Evolutionary conservation across 2,329 filamentous ascomycete species (phyloP), one percentile per base, ranked within the genome.

Genomic region (Whalleya microplaca): DNA sequence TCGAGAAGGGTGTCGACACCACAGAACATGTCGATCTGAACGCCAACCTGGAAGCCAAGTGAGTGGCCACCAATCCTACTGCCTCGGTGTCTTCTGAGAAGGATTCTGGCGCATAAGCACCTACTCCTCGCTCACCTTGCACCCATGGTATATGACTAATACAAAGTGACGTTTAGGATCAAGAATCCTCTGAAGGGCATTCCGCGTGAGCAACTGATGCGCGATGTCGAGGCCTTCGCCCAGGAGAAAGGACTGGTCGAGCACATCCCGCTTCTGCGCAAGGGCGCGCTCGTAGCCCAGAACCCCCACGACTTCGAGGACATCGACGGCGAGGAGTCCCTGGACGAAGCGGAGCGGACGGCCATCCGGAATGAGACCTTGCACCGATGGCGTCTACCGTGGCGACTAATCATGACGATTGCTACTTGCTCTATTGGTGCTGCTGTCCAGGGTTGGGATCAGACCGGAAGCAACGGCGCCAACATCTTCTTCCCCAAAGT

Each of bases 251-350:
- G 79, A 21, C 77, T 92, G 21, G 72, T 75, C 2, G 82, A 88
- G 51, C 80, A 88, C 62, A 73, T 84, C 2, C 73, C 76, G 2
- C 68, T 88, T 16, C 78, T 92, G 49, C 78, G 82, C 49, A 88
- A 87, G 65, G 90, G 89, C 32, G 91, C 90, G 2, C 78, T 94
- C 10, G 82, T 92, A 18, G 90, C 90, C 2, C 88, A 91, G 70
- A 84, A 88, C 63, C 89, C 89, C 0, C 75, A 76, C 8, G 78
- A 79, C 27, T 90, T 77, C 69, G 87, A 90, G 55, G 76, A 80
- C 32, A 79, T 92, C 41, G 73, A 71, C 3, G 81, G 82, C 61
- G 75, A 83, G 51, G 75, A 83, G 48, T 81, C 84, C 10, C 79
- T 93, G 1, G 75, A 79, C 52, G 79, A 86, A 16, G 76, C 78